These are phyloP conservation scores for Plectosphaerella sp. DNA, from an alignment of 2,329 filamentous ascomycete species.

Conservation along the genomic window DNA sequence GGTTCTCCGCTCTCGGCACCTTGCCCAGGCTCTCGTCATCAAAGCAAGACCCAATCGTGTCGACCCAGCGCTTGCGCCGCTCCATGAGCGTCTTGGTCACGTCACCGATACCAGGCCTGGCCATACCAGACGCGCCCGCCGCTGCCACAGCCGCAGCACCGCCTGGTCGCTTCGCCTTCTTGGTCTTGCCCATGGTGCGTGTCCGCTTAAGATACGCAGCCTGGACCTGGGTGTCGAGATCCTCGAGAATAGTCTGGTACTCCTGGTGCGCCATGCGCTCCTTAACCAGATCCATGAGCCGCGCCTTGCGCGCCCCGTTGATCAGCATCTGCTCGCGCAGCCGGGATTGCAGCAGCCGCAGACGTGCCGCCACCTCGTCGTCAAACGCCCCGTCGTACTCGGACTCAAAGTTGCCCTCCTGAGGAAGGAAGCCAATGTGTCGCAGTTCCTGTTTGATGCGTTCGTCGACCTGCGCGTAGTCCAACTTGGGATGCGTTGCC, in stretches of 20 bases:
- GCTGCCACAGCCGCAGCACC: conserved; percentile 63
- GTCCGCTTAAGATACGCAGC: conserved; percentile 94
- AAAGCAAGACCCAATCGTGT: conserved; percentile 86
- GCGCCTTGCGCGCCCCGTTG: conserved; percentile 87
- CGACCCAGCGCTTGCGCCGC: conserved; percentile 81
- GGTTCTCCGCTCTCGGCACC: conserved; percentile 64
- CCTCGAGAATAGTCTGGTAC: conserved; percentile 93
- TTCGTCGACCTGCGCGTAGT: conserved; percentile 84
- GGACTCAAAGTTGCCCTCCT: conserved; percentile 52
- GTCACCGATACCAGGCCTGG: conserved; percentile 81
- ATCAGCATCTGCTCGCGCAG: conserved; percentile 78
- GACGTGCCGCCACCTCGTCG: conserved; percentile 86
- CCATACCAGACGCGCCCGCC: conserved; percentile 55
- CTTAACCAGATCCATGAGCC: conserved; percentile 80
- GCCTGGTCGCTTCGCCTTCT: conserved; percentile 79
- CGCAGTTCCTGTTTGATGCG: conserved; percentile 86
- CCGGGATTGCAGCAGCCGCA: conserved; percentile 79
- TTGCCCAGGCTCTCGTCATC: conserved; percentile 71
- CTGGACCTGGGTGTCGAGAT: conserved; percentile 92
- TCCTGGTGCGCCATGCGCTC: conserved; percentile 96
- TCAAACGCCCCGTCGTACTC: conserved; percentile 90
- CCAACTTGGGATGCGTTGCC: conserved; percentile 67
- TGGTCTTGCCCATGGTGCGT: conserved; percentile 87
- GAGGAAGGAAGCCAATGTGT: conserved; percentile 80
- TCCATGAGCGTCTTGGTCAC: conserved; percentile 91